These are phyloP conservation scores for Salix udensis DNA, from an alignment of 345 rosid species.

Conservation along the genomic window DNA sequence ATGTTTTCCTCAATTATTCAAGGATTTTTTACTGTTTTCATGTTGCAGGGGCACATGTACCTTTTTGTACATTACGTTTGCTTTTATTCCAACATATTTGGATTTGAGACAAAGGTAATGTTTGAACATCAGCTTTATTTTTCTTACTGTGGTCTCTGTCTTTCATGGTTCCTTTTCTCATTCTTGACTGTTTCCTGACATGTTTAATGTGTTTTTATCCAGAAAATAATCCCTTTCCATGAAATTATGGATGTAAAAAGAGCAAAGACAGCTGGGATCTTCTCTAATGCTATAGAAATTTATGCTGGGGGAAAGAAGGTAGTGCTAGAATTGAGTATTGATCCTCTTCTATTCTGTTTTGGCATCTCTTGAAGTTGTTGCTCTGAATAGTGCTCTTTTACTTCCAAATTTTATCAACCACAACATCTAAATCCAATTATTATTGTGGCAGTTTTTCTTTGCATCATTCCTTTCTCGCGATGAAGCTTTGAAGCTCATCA, in stretches of 20 bases:
- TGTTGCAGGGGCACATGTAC: constrained; percentile 93
- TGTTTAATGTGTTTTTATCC: constrained; percentile 21
- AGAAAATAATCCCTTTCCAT: constrained; percentile 71
- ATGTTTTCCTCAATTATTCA: neutral
- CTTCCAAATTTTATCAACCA: constrained; percentile 17
- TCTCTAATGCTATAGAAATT: constrained; percentile 92
- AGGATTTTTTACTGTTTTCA: constrained; percentile 6
- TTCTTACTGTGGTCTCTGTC: neutral
- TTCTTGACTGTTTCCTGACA: constrained; percentile 15
- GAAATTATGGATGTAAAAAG: constrained; percentile 71
- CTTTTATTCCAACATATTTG: constrained; percentile 98
- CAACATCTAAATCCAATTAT: constrained; percentile 20
- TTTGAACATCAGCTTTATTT: constrained; percentile 4
- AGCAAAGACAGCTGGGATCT: constrained; percentile 96
- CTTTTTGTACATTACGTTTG: constrained; percentile 72
- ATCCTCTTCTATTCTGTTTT: constrained; percentile 7
- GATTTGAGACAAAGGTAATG: constrained; percentile 95
- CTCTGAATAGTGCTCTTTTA: constrained; percentile 4
- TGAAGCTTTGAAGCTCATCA: constrained; percentile 62
- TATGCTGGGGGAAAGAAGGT: constrained; percentile 85
- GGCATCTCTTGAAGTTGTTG: constrained; percentile 4
- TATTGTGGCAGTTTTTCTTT: constrained; percentile 57
- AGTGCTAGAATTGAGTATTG: constrained; percentile 8
- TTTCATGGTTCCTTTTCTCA: constrained; percentile 8
- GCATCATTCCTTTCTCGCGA: constrained; percentile 70